Evolutionary conservation across 768 basidiomycete genomes (phyloP), one percentile per base, ranked within the genome.

Genomic region (Candolleomyces efflorescens): DNA sequence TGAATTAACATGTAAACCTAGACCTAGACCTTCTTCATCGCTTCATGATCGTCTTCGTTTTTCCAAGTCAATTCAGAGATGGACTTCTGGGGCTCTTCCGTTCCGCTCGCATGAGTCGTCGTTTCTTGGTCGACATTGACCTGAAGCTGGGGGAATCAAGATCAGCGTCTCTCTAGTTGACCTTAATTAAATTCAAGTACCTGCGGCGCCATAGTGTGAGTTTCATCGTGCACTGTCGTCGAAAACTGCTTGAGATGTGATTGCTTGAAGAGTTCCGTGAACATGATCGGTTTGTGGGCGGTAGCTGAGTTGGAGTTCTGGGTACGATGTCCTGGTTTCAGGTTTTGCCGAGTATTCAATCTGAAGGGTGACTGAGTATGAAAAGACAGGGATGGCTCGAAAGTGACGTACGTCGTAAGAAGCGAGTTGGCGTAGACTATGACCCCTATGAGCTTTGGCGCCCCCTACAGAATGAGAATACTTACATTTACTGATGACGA

Each of bases 361-460:
- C 41, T 43, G 13, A 13, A 43, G 17, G 5, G 17, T 20, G 13
- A 5, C 6, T 43, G 3, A 17, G 18, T 13, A 7, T 20, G 17
- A 43, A n/a, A n/a, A n/a, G 1, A 5, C 9, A 43, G 41, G 17
- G 15, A 12, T 5, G 3, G 6, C 18, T 43, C 41, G 3, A 17
- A 7, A 1, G 17, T 43, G 9, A 20, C 41, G 3, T 20, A 43
- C 41, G 76, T 70, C 12, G 77, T 75, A 5, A 81, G 68, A 12
- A 76, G 62, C n/a, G 72, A 75, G 58, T 78, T 81, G 7, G 77
- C 75, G 38, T 81, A 81, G 37, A 80, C 79, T 81, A 18, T 15
- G 18, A 15, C 17, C 3, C 9, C 6, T 27, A n/a, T 27, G 37
- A 37, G 51, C 52, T 18, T 59, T 22, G 20, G 55, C 44, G n/a